Conservation (phyloP, 1,284 basidiomycete genomes). For the Cystobasidium sp. region DNA sequence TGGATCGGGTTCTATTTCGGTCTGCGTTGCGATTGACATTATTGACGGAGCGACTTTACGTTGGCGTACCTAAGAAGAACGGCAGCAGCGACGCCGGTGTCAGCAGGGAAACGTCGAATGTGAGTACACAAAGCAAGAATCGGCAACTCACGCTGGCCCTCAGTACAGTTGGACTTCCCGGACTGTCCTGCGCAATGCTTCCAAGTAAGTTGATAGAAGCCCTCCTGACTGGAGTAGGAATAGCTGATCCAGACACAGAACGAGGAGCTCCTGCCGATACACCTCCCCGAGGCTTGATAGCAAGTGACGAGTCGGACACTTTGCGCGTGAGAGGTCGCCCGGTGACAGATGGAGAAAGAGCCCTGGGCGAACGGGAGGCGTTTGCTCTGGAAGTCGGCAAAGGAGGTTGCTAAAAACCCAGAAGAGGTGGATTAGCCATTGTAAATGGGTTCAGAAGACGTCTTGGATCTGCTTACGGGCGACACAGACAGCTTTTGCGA, state of each 20-base stretch:
- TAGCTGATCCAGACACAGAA: constrained; percentile 19
- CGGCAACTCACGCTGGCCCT: constrained; percentile 15
- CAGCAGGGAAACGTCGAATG: too few relatives aligned
- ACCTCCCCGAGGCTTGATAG: background rate
- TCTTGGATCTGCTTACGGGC: background rate
- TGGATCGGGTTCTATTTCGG: constrained; percentile 8
- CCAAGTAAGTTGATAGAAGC: constrained; percentile 2
- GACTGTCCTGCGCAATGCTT: constrained; percentile 13
- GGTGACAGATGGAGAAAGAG: background rate
- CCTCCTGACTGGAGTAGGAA: constrained; percentile 22
- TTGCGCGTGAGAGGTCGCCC: constrained; percentile 10
- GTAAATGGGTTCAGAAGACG: background rate
- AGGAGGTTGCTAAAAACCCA: background rate
- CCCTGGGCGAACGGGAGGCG: background rate
- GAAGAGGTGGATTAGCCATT: background rate
- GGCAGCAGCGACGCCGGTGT: too few relatives aligned
- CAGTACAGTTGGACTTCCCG: constrained; percentile 17
- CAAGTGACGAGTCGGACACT: constrained; percentile 15
- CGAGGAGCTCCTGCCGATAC: background rate
- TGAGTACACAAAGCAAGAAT: background rate
- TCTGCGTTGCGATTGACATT: background rate
- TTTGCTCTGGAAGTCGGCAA: background rate
- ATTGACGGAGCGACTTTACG: background rate
- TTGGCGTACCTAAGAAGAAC: background rate
- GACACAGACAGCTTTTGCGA: background rate